Base-by-base conservation (phyloP, 352 stramenopile species). In the Pythium phragmitis region DNA sequence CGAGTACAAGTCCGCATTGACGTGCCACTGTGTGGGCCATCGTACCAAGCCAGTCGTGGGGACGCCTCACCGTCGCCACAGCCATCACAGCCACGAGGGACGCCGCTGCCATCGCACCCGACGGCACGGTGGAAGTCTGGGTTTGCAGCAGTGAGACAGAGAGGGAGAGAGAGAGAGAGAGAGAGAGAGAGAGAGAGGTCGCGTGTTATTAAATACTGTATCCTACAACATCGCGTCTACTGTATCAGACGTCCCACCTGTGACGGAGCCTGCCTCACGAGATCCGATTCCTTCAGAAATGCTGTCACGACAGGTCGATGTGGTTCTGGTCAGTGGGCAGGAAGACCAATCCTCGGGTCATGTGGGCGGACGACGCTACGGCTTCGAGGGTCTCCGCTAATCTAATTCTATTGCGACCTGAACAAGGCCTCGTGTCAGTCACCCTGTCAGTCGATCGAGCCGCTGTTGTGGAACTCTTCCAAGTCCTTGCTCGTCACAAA, bases 401-500 rank as follows among this genome's bases (percentile, higher is more conserved):
- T 4, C 8, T 34, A 34, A 16, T 19, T 53, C 8, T 33, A 53
- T 16, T 16, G 21, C 13, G 21, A 53, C n/a, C 11, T 21, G 21
- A 21, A 21, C 21, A 21, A 21, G 21, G 21, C 21, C 21, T 21
- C 21, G 21, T 21, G 21, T 21, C 21, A 21, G 21, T 21, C 21
- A 21, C n/a, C 12, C 43, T 23, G 12, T 77, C 63, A 77, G 47
- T 75, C 68, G 43, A 65, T 67, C 26, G 42, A 57, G 42, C 67
- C 63, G 50, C 61, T 74, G 63, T 67, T 69, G 48, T 90, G 68
- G 58, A 87, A 86, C 57, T 88, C 79, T 39, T 77, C 74, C 6
- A 88, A 71, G 53, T 90, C 81, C n/a, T 75, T 82, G 30, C 70
- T 50, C 5, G 79, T 81, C 23, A 87, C 67, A 30, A 88, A 88